Percentiles rank a stretch among this genome's conserved stretches.
Evolutionary conservation across 129 eudicot genomes (phyloP).

Genomic region (Scalesia atractyloides): DNA sequence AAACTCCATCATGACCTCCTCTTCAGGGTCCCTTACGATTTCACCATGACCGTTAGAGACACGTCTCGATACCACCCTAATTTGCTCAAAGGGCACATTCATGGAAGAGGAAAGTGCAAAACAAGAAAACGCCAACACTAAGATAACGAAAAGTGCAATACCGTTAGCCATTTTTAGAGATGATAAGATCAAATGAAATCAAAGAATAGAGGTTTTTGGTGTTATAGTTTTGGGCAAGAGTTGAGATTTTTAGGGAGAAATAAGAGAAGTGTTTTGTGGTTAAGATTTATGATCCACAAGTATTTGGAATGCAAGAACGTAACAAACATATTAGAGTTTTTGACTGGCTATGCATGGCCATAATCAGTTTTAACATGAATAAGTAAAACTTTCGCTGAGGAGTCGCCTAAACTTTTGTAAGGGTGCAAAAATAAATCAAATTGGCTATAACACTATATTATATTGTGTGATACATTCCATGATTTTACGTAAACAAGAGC

Average conservation of each 20-base stretch:
- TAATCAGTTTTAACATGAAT: not conserved
- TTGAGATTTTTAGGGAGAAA: slow-evolving; percentile 24
- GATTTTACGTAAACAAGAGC: not conserved
- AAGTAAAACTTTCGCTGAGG: not conserved
- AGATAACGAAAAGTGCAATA: slow-evolving; percentile 16
- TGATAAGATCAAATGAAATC: not conserved
- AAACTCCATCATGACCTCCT: slow-evolving; percentile 29
- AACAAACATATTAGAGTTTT: not conserved
- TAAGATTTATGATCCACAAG: slow-evolving; percentile 17
- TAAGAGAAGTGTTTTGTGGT: slow-evolving; percentile 24
- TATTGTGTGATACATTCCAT: not conserved
- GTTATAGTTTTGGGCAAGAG: not conserved
- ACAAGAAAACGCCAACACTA: slow-evolving; percentile 22
- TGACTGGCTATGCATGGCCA: slow-evolving; percentile 2
- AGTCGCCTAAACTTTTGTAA: not conserved
- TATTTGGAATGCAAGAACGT: not conserved
- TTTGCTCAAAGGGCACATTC: slow-evolving; percentile 5
- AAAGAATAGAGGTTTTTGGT: not conserved
- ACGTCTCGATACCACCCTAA: slow-evolving; percentile 4
- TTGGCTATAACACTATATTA: not conserved
- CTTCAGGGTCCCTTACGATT: slow-evolving; percentile 35
- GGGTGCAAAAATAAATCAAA: not conserved
- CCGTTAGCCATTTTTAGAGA: slow-evolving; percentile 33
- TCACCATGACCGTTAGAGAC: slow-evolving; percentile 15
- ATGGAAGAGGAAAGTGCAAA: slow-evolving; percentile 22